phyloP scores from a whole-genome alignment of 306 rosid species.

The Coriaria nepalensis region DNA sequence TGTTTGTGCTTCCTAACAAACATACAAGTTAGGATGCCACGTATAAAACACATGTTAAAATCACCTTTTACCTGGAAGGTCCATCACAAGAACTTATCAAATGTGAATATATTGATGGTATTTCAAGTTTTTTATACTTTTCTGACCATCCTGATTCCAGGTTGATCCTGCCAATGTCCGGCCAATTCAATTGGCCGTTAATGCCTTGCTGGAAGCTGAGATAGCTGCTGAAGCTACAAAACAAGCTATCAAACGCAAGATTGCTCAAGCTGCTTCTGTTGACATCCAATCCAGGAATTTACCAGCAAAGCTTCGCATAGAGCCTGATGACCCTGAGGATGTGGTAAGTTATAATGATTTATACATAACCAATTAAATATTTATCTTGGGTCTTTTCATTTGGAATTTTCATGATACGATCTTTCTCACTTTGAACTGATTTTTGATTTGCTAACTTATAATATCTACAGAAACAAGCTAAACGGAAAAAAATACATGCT shows the following conservation, averaged over 20 bases:
- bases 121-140: too few relatives aligned
- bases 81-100: too few relatives aligned
- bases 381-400: background rate
- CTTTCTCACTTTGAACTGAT: slow-evolving; percentile 10
- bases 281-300: slow-evolving; percentile 67
- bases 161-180: slow-evolving; percentile 92
- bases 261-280: slow-evolving; percentile 80
- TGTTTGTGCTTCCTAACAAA: too few relatives aligned
- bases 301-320: slow-evolving; percentile 89
- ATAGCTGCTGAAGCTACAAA: slow-evolving; percentile 94
- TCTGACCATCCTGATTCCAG: slow-evolving; percentile 25
- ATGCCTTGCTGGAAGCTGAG: slow-evolving; percentile 85
- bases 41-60: too few relatives aligned
- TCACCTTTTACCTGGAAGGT: too few relatives aligned
- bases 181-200: slow-evolving; percentile 53
- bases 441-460: slow-evolving; percentile 16
- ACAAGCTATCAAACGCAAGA: slow-evolving; percentile 85
- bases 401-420: background rate
- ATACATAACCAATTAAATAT: background rate
- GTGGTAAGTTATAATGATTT: slow-evolving; percentile 41
- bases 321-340: slow-evolving; percentile 90
- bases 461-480: slow-evolving; percentile 55
- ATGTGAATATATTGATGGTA: too few relatives aligned
- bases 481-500: slow-evolving; percentile 91
- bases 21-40: too few relatives aligned